phyloP scores from a whole-genome alignment of 306 rosid species.

The Vigna radiata region DNA sequence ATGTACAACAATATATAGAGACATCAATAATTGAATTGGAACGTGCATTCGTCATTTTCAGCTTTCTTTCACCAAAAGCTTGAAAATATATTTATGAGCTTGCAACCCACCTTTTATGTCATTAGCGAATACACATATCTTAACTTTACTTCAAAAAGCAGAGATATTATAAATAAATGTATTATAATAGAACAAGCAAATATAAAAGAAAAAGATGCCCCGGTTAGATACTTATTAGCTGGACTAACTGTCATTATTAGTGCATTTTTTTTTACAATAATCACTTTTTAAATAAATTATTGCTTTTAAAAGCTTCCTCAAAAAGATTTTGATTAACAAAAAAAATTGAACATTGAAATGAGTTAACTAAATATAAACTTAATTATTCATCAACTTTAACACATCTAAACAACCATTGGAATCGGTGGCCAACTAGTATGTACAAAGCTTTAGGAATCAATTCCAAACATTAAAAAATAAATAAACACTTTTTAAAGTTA shows the following conservation, averaged over 20 bases:
- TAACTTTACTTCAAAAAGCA: conserved; percentile 9
- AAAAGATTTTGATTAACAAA: not conserved
- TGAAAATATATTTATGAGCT: not conserved
- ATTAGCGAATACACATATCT: not conserved
- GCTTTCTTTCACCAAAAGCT: not conserved
- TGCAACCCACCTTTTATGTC: not conserved
- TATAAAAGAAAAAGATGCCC: not conserved
- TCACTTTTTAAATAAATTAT: not conserved
- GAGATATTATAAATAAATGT: not conserved
- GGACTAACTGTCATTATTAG: not conserved
- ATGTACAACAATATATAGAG: too few species aligned
- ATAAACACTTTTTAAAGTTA: not conserved
- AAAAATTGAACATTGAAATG: not conserved
- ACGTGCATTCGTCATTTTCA: not conserved
- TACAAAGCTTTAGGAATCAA: conserved; percentile 9
- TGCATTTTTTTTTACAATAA: not conserved
- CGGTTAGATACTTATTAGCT: not conserved
- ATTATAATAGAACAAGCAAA: not conserved
- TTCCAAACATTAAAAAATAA: not conserved
- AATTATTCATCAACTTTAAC: not conserved
- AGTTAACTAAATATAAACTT: not conserved
- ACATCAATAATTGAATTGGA: not conserved
- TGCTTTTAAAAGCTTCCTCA: not conserved
- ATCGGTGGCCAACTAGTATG: not conserved
- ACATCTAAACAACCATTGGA: not conserved